phyloP scores from a whole-genome alignment of 495 filamentous ascomycete genomes.

The Pseudomonodictys pantanalensis region DNA sequence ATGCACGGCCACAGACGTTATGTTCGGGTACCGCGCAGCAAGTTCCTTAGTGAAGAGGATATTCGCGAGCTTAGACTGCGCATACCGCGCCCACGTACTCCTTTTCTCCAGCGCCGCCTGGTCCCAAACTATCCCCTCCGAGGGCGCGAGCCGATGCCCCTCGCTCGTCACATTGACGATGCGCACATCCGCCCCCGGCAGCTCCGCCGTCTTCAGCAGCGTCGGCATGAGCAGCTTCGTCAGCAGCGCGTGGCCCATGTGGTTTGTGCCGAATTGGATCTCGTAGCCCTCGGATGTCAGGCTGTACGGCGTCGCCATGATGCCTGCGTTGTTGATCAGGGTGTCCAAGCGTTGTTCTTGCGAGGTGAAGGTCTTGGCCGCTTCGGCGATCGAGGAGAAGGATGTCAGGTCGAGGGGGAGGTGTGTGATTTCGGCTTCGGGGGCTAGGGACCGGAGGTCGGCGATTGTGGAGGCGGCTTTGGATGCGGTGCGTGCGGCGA shows the following conservation, averaged over 20 bases:
- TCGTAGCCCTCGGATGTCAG: slow-evolving; percentile 48
- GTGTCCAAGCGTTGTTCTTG: slow-evolving; percentile 37
- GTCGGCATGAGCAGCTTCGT: slow-evolving; percentile 32
- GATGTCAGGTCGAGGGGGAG: slow-evolving; percentile 51
- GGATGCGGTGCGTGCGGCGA: slow-evolving; percentile 54
- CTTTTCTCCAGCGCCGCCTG: slow-evolving; percentile 4
- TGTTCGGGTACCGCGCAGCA: slow-evolving; percentile 54
- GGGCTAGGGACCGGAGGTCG: slow-evolving; percentile 41
- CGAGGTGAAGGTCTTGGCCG: slow-evolving; percentile 43
- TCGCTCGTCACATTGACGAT: slow-evolving; percentile 30
- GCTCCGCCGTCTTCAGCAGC: slow-evolving; percentile 20
- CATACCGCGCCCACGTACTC: slow-evolving; percentile 49
- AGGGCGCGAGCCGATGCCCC: slow-evolving; percentile 27
- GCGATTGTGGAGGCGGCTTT: slow-evolving; percentile 51
- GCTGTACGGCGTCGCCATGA: slow-evolving; percentile 27
- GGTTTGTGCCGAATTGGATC: slow-evolving; percentile 53
- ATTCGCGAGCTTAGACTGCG: slow-evolving; percentile 67
- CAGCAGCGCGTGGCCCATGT: slow-evolving; percentile 33
- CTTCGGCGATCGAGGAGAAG: slow-evolving; percentile 46
- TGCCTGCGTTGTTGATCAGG: slow-evolving; percentile 36
- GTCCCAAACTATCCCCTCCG: slow-evolving; percentile 14
- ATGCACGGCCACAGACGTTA: slow-evolving; percentile 58
- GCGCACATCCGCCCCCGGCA: slow-evolving; percentile 32
- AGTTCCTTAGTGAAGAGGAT: slow-evolving; percentile 61
- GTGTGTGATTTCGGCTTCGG: slow-evolving; percentile 41